Base-by-base conservation (phyloP, 345 rosid species). In the Orychophragmus violaceus region DNA sequence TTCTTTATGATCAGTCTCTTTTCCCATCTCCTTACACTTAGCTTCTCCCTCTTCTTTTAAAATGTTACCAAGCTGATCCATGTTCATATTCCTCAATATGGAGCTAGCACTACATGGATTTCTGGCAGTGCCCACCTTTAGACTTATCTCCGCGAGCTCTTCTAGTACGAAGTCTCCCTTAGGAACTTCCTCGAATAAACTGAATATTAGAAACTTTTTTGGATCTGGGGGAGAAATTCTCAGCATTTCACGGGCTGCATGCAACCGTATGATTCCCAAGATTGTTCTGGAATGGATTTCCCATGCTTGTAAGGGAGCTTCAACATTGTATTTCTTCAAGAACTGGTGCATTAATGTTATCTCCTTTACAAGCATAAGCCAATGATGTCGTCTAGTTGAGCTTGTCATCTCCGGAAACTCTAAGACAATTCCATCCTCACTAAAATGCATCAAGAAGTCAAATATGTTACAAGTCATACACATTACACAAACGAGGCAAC, bases 351-450 rank as follows among this genome's bases (percentile, higher is more conserved):
- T 77, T 44, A 88, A 46, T 69, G 84, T 74, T 57, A 94, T 45
- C 67, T 94, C 97, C 68, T 82, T 88, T 0, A 72, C 66, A 23
- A 90, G 81, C 35, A 87, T 87, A 22, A 90, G 88, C 99, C 96
- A 90, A 61, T 85, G 97, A 56, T 87, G 88, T n/a, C 96, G 80
- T 73, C 99, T 90, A 0, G 95, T 94, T 35, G 96, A 90, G 78
- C 97, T 87, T 25, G 96, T 90, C 72, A 90, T 65, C 89, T 88
- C 99, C 0, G 99, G 97, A 74, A 94, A 94, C 80, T 88, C 99
- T 51, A 94, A 75, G 56, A 90, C 81, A 46, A 94, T 76, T 63
- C 81, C 96, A 64, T 90, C 96, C 27, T 85, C 81, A 52, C 97
- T 88, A 62, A 11, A 42, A 35, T 27, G 16, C 61, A 29, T 29